Percentiles rank a stretch among this genome's conserved stretches.
phyloP scores from a whole-genome alignment of 345 rosid species.

The Dipteronia dyeriana region DNA sequence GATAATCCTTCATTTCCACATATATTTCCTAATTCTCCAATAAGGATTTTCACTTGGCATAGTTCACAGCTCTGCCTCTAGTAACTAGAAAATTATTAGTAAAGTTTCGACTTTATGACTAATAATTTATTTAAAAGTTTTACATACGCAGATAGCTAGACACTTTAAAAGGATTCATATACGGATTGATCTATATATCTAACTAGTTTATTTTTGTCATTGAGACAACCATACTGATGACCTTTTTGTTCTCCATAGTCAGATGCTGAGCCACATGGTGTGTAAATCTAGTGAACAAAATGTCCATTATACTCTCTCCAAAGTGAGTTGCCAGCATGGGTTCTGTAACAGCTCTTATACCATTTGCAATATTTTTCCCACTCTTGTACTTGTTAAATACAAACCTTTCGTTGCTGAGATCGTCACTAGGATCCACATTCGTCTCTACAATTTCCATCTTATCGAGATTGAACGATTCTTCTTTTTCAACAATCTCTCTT shows the following conservation, averaged over 20 bases:
- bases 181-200: too few species aligned
- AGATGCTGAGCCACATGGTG: slow-evolving; percentile 12
- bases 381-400: not conserved
- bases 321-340: slow-evolving; percentile 22
- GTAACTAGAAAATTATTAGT: too few species aligned
- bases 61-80: too few species aligned
- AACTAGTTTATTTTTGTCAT: slow-evolving; percentile 6
- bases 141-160: too few species aligned
- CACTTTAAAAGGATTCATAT: too few species aligned
- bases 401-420: not conserved
- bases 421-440: slow-evolving; percentile 4
- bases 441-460: slow-evolving; percentile 23
- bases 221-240: slow-evolving; percentile 9
- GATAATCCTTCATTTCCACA: too few species aligned
- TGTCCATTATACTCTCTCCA: slow-evolving; percentile 20
- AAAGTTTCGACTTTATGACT: too few species aligned
- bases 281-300: slow-evolving; percentile 17
- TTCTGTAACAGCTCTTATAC: slow-evolving; percentile 16
- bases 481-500: slow-evolving; percentile 25
- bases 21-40: too few species aligned
- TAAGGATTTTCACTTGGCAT: too few species aligned
- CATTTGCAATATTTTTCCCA: slow-evolving; percentile 12
- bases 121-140: too few species aligned
- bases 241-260: slow-evolving; percentile 12
- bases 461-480: slow-evolving; percentile 41